phyloP scores from a whole-genome alignment of 257 asterid genomes.

The Perilla frutescens region DNA sequence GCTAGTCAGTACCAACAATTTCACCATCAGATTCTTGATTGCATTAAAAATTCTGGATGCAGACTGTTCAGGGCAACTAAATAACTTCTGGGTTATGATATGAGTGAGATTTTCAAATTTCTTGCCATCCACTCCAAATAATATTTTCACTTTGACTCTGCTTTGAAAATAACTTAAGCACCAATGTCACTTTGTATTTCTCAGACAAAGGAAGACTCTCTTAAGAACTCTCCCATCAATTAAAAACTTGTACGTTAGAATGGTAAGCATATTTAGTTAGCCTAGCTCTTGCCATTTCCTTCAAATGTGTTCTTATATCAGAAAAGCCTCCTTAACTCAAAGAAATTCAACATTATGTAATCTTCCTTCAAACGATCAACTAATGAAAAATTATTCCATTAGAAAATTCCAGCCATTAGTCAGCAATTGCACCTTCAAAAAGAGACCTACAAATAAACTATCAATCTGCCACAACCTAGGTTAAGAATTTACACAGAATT shows the following conservation, averaged over 20 bases:
- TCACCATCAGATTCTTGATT: neutral
- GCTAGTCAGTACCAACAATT: neutral
- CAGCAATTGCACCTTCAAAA: neutral
- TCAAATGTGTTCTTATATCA: neutral
- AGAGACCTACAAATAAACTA: neutral
- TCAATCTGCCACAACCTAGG: neutral
- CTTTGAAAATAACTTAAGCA: neutral
- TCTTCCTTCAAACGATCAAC: neutral
- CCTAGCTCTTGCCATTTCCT: neutral
- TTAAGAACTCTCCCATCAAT: neutral
- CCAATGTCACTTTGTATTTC: neutral
- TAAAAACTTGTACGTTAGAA: neutral
- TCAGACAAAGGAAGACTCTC: neutral
- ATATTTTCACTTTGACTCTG: neutral
- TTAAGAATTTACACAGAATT: conserved; percentile 7
- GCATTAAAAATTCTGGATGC: neutral
- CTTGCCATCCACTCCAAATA: neutral
- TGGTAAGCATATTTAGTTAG: neutral
- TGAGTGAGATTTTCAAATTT: neutral
- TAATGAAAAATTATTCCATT: neutral
- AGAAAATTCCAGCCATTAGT: conserved; percentile 4
- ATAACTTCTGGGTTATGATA: neutral
- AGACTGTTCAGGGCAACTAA: neutral
- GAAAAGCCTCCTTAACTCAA: neutral
- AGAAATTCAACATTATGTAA: neutral